Conservation (phyloP, 106 monocot species). For the Amphibolis antarctica region DNA sequence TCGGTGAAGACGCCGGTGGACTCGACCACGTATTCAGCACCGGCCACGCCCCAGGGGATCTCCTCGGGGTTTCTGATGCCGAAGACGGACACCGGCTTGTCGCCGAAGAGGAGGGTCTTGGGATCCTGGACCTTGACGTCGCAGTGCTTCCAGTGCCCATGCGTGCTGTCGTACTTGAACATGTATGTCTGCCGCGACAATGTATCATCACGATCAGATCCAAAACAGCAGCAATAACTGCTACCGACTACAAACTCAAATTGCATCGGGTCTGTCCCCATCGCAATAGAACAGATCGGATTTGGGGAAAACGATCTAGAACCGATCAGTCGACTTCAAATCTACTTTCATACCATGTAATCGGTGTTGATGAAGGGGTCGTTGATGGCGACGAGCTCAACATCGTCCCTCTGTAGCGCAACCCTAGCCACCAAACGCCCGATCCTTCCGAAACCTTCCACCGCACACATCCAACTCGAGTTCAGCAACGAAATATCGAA, state of each 20-base stretch:
- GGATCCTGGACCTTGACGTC: conserved; percentile 11
- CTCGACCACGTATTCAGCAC: conserved; percentile 19
- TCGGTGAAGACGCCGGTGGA: conserved; percentile 24
- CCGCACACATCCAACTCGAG: no score
- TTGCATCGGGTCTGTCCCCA: no score
- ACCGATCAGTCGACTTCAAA: neutral
- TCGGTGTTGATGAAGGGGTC: conserved; percentile 97
- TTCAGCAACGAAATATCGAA: neutral
- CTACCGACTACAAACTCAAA: no score
- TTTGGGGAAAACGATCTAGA: no score
- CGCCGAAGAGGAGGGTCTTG: conserved; percentile 22
- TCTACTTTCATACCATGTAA: conserved; percentile 58
- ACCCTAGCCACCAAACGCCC: conserved; percentile 87
- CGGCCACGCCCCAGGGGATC: conserved; percentile 21
- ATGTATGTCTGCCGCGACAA: conserved; percentile 11
- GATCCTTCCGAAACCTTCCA: conserved; percentile 82
- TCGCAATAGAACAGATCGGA: no score
- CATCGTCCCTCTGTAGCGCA: conserved; percentile 65
- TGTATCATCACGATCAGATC: neutral
- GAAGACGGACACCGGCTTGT: conserved; percentile 14
- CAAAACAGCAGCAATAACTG: neutral
- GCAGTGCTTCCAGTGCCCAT: conserved; percentile 19
- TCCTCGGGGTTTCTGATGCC: conserved; percentile 17
- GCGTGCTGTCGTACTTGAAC: conserved; percentile 19
- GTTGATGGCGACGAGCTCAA: conserved; percentile 86